Percentiles rank a stretch among this genome's conserved stretches.
phyloP scores from a whole-genome alignment of 2,329 filamentous ascomycete species.

The Fusarium sp. region DNA sequence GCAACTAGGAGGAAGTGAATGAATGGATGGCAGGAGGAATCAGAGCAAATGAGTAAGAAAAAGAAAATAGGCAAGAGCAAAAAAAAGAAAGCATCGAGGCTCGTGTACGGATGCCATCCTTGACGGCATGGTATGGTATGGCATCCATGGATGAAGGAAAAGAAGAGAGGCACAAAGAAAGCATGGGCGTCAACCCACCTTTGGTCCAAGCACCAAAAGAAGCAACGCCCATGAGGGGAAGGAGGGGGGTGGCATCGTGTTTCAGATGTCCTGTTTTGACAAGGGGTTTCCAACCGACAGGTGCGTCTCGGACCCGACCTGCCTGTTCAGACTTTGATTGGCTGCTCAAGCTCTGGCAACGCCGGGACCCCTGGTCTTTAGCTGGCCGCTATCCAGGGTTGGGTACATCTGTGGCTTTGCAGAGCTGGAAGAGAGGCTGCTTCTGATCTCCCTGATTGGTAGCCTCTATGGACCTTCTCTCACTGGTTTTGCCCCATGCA shows the following conservation, averaged over 20 bases:
- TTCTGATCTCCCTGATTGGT: slow-evolving; percentile 17
- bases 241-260: slow-evolving; percentile 13
- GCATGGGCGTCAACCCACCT: neutral
- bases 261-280: slow-evolving; percentile 33
- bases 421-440: slow-evolving; percentile 16
- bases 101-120: neutral
- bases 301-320: slow-evolving; percentile 28
- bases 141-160: neutral
- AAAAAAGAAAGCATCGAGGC: slow-evolving; percentile 6
- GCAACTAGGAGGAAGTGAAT: neutral
- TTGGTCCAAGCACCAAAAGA: neutral
- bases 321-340: slow-evolving; percentile 14
- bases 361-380: slow-evolving; percentile 30
- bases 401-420: neutral
- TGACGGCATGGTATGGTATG: neutral
- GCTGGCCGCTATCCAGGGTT: neutral
- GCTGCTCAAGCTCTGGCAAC: slow-evolving; percentile 1
- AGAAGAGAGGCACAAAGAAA: neutral
- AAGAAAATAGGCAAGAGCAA: neutral
- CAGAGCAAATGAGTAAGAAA: neutral
- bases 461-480: neutral
- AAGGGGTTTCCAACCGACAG: slow-evolving; percentile 30
- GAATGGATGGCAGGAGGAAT: neutral
- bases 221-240: slow-evolving; percentile 20
- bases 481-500: neutral